These are phyloP conservation scores for Debaryomyces sp. DNA, from an alignment of 1,139 yeast species.

Conservation along the genomic window DNA sequence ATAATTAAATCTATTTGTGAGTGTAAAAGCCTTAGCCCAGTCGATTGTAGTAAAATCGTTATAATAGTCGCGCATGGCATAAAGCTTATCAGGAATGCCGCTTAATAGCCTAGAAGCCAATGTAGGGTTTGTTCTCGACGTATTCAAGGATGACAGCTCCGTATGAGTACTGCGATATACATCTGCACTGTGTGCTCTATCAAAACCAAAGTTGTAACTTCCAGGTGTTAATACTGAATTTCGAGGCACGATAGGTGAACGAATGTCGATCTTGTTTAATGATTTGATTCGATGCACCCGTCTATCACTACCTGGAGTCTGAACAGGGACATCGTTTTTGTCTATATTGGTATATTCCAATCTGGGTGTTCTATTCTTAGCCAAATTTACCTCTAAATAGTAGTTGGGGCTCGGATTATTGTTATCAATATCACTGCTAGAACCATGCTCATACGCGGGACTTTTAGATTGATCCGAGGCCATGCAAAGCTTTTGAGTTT, in stretches of 20 bases:
- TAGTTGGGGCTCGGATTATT: background rate
- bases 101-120: constrained; percentile 21
- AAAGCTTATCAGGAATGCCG: constrained; percentile 22
- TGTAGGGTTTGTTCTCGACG: constrained; percentile 23
- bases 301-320: constrained; percentile 5
- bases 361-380: background rate
- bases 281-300: constrained; percentile 21
- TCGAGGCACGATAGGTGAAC: constrained; percentile 18
- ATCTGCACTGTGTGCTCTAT: constrained; percentile 5
- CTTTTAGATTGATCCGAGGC: background rate
- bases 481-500: constrained; percentile 1
- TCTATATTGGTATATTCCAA: background rate
- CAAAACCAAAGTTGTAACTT: constrained; percentile 3
- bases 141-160: constrained; percentile 18
- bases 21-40: constrained; percentile 58
- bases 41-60: constrained; percentile 73
- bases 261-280: constrained; percentile 24
- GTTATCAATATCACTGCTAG: background rate
- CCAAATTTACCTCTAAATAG: background rate
- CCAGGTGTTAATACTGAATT: constrained; percentile 16
- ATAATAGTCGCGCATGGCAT: constrained; percentile 41
- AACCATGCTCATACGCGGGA: background rate
- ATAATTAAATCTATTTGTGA: constrained; percentile 49
- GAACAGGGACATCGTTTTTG: constrained; percentile 1
- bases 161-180: constrained; percentile 1